phyloP scores from a whole-genome alignment of 2,329 filamentous ascomycete genomes.

The Fusarium cyanostomum region DNA sequence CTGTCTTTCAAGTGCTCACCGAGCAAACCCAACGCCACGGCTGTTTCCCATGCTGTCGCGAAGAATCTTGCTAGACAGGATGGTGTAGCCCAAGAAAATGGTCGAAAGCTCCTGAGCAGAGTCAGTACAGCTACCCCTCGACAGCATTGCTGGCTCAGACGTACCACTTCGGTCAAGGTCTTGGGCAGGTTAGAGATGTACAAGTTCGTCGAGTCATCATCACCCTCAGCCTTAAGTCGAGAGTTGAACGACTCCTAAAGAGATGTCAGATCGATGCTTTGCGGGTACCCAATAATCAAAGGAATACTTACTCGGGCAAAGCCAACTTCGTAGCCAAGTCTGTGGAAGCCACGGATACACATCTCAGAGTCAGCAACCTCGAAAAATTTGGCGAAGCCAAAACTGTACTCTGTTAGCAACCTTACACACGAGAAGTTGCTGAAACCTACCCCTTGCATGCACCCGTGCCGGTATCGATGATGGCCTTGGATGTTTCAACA shows the following conservation, averaged over 20 bases:
- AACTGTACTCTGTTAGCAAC: slow-evolving; percentile 63
- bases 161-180: slow-evolving; percentile 87
- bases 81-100: slow-evolving; percentile 82
- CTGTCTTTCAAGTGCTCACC: slow-evolving; percentile 63
- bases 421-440: neutral
- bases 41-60: slow-evolving; percentile 92
- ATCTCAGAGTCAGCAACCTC: slow-evolving; percentile 89
- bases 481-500: slow-evolving; percentile 97
- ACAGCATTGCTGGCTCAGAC: slow-evolving; percentile 44
- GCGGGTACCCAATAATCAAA: neutral
- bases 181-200: slow-evolving; percentile 98
- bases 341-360: slow-evolving; percentile 95
- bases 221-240: slow-evolving; percentile 94
- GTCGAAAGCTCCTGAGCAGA: slow-evolving; percentile 72
- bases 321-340: slow-evolving; percentile 95
- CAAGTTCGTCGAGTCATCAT: slow-evolving; percentile 89
- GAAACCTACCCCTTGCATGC: slow-evolving; percentile 89
- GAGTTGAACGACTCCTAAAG: slow-evolving; percentile 94
- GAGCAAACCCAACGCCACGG: slow-evolving; percentile 95
- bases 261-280: slow-evolving; percentile 5
- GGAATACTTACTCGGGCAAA: slow-evolving; percentile 80
- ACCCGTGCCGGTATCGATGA: slow-evolving; percentile 92
- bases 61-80: slow-evolving; percentile 94
- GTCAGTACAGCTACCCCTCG: slow-evolving; percentile 15
- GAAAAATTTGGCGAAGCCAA: slow-evolving; percentile 96